A percentile compares a stretch with the other conserved stretches of the same genome.
Evolutionary conservation across 2,329 filamentous ascomycete species (phyloP).

Genomic region (Exserohilum rostratum): DNA sequence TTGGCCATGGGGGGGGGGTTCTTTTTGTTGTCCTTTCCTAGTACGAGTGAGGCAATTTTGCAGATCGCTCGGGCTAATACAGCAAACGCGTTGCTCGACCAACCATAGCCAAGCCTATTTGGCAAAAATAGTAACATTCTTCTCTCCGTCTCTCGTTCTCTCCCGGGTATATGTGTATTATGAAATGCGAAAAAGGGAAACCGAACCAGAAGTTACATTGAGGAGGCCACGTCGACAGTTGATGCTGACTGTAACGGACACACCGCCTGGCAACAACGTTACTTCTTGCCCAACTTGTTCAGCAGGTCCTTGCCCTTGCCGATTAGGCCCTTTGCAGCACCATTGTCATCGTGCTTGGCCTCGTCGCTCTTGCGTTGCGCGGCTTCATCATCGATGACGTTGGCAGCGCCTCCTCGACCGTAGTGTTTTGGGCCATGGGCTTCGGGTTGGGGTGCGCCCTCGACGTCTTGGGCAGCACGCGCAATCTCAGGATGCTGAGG

Average conservation of each 20-base stretch:
- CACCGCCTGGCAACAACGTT: slow-evolving; percentile 1
- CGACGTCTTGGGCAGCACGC: slow-evolving; percentile 82
- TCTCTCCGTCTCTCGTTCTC: no score
- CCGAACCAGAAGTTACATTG: no score
- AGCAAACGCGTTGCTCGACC: slow-evolving; percentile 10
- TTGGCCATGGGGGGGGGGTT: no score
- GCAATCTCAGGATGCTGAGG: slow-evolving; percentile 69
- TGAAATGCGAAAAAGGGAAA: slow-evolving; percentile 14
- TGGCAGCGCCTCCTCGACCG: slow-evolving; percentile 78
- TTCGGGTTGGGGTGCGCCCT: slow-evolving; percentile 58
- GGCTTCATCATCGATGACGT: slow-evolving; percentile 56
- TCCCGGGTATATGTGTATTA: slow-evolving; percentile 26
- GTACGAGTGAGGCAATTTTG: slow-evolving; percentile 1
- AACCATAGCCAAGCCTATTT: background rate
- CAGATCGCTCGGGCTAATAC: slow-evolving; percentile 2
- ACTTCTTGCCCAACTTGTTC: slow-evolving; percentile 51
- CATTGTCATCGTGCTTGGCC: slow-evolving; percentile 17
- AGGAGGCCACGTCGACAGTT: background rate
- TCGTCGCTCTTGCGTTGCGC: slow-evolving; percentile 35
- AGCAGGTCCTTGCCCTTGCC: slow-evolving; percentile 62
- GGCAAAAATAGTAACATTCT: slow-evolving; percentile 11
- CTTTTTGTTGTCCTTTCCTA: no score
- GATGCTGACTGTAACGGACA: no score
- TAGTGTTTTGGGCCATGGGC: slow-evolving; percentile 67
- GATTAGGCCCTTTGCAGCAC: slow-evolving; percentile 48